Evolutionary conservation across 371 early-diverging fungal species (phyloP).

Genomic region (Actinomortierella ambigua): DNA sequence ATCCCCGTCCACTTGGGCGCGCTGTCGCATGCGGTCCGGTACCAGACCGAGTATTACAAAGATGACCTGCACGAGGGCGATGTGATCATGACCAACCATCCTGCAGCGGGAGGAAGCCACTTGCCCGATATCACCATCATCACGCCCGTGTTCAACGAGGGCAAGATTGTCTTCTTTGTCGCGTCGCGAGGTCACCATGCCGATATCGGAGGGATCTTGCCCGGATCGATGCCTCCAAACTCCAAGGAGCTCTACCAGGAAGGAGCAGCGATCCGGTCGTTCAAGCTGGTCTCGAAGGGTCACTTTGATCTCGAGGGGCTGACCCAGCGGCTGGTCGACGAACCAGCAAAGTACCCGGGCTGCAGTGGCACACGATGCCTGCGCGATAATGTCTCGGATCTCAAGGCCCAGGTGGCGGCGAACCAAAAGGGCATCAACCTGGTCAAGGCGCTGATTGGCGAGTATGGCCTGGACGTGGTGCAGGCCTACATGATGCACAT

Average conservation of each 20-base stretch:
- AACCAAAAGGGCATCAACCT: slow-evolving; percentile 93
- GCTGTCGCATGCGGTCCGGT: slow-evolving; percentile 92
- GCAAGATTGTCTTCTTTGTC: slow-evolving; percentile 89
- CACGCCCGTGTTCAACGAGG: slow-evolving; percentile 91
- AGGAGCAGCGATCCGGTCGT: slow-evolving; percentile 90
- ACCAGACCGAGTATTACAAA: slow-evolving; percentile 80
- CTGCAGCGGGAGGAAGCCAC: slow-evolving; percentile 95
- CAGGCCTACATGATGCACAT: slow-evolving; percentile 94
- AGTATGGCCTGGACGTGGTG: slow-evolving; percentile 86
- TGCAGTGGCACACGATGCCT: slow-evolving; percentile 89
- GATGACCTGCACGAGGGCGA: slow-evolving; percentile 81
- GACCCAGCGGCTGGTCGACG: slow-evolving; percentile 69
- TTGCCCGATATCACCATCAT: slow-evolving; percentile 96
- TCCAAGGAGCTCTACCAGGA: slow-evolving; percentile 92
- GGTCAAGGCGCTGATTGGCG: slow-evolving; percentile 78
- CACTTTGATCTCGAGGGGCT: slow-evolving; percentile 82
- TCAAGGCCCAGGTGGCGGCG: slow-evolving; percentile 96
- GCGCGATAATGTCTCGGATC: slow-evolving; percentile 89
- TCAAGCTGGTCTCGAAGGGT: slow-evolving; percentile 85
- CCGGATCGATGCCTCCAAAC: slow-evolving; percentile 83
- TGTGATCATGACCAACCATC: slow-evolving; percentile 95
- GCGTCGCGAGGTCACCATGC: slow-evolving; percentile 97
- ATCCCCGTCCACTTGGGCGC: slow-evolving; percentile 96
- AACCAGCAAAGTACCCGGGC: slow-evolving; percentile 85
- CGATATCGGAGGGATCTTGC: slow-evolving; percentile 91